Conservation (phyloP, 441 rosid genomes). For the Eruca vesicaria region DNA sequence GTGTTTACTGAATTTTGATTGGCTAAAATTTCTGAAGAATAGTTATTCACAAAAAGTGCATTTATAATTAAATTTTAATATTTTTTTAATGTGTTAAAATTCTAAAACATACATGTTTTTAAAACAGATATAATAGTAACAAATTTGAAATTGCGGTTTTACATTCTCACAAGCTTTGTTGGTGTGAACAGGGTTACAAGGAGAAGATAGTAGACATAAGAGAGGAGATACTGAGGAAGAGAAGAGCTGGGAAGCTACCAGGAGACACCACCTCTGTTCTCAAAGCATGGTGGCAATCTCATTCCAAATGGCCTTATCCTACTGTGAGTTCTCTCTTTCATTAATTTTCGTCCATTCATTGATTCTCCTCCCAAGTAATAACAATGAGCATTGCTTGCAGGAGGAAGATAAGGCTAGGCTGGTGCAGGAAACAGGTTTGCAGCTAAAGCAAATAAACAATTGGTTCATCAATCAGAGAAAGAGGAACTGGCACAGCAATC, state of each 20-base stretch:
- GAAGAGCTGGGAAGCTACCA: conserved; percentile 98
- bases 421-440: conserved; percentile 96
- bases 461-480: conserved; percentile 99
- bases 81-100: too few relatives aligned
- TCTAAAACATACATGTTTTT: too few relatives aligned
- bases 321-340: neutral
- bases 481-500: conserved; percentile 96
- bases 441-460: conserved; percentile 93
- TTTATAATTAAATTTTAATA: too few relatives aligned
- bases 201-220: conserved; percentile 84
- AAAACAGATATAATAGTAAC: too few relatives aligned
- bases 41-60: too few relatives aligned
- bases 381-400: conserved; percentile 39
- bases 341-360: neutral
- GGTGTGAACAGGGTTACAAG: conserved; percentile 71
- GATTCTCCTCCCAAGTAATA: neutral
- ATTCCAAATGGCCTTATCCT: conserved; percentile 95
- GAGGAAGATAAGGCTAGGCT: conserved; percentile 96
- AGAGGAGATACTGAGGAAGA: conserved; percentile 95
- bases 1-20: too few relatives aligned
- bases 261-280: conserved; percentile 95
- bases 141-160: too few relatives aligned
- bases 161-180: too few relatives aligned
- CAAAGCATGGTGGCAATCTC: conserved; percentile 98
- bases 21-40: too few relatives aligned